Base-by-base conservation (phyloP, 108 stramenopile species). In the Nitzschia putrida region DNA sequence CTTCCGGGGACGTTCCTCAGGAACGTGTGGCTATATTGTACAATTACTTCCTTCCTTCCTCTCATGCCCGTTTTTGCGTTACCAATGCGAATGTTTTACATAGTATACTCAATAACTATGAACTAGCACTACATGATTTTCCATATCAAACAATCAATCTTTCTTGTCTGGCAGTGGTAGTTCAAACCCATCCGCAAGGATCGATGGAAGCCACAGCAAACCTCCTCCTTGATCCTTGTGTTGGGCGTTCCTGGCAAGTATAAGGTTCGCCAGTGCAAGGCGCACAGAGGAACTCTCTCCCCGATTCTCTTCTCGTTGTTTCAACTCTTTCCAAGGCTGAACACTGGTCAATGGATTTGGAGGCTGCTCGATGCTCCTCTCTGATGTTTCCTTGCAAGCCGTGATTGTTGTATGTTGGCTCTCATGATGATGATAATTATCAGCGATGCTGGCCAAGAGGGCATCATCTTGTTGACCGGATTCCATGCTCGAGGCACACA, bases 401-500 rank as follows among this genome's bases (percentile, higher is more conserved):
- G 13, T 23, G 22, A 24, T 10, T 55, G 21, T 4, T 23, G 21
- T 6, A 34, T 59, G 29, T n/a, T 63, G 43, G 18, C 18, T 49
- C 3, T 49, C 47, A 6, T 49, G 3, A 2, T 49, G 47, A 44
- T 49, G 47, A 44, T 44, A 44, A 44, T 9, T 11, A 11, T 44
- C 18, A 18, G 47, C 14, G n/a, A 49, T 5, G 6, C 47, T 49
- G n/a, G 2, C 6, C 47, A 49, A 49, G 2, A 47, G 0, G 18
- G 23, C 44, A 8, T 24, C 22, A 44, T 44, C 44, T 47, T 47
- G 18, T 39, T 63, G 61, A 4, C 61, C 61, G 44, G 50, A 16
- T 53, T 66, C 65, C 18, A 52, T 34, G 23, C 29, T 53, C 38
- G 65, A 66, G n/a, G 65, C 65, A 53, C 65, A 66, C 38, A 29